A percentile compares a stretch with the other conserved stretches of the same genome.
phyloP scores from a whole-genome alignment of 331 rosid species.

The Stylosanthes scabra region DNA sequence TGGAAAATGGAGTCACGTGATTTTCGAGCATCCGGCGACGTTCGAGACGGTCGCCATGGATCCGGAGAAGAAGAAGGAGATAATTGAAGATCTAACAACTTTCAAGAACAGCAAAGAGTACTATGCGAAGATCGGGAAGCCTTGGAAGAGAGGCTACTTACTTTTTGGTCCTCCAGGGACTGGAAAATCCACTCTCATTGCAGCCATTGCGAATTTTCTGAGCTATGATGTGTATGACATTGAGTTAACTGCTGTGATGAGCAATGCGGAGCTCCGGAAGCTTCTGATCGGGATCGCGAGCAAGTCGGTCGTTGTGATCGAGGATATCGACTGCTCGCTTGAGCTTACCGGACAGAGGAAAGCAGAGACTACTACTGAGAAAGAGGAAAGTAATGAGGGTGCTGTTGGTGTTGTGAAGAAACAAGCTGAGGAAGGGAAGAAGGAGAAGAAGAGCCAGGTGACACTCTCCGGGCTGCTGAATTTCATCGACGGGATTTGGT shows the following conservation, averaged over 20 bases:
- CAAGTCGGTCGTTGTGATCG: slow-evolving; percentile 41
- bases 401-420: not conserved
- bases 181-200: slow-evolving; percentile 41
- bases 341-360: slow-evolving; percentile 33
- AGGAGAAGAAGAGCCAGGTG: slow-evolving; percentile 46
- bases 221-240: slow-evolving; percentile 41
- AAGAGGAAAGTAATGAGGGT: not conserved
- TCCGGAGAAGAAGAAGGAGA: slow-evolving; percentile 46
- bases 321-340: slow-evolving; percentile 41
- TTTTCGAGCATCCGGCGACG: slow-evolving; percentile 59
- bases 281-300: slow-evolving; percentile 34
- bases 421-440: slow-evolving; percentile 18
- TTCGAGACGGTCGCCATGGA: slow-evolving; percentile 63
- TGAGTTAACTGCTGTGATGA: slow-evolving; percentile 33
- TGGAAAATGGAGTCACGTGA: slow-evolving; percentile 51
- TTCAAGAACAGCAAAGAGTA: slow-evolving; percentile 34
- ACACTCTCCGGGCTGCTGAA: slow-evolving; percentile 68
- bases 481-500: slow-evolving; percentile 71
- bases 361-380: not conserved
- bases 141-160: slow-evolving; percentile 43
- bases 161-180: slow-evolving; percentile 47
- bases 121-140: slow-evolving; percentile 39
- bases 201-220: slow-evolving; percentile 41
- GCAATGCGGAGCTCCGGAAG: slow-evolving; percentile 35
- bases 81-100: slow-evolving; percentile 39